phyloP scores from a whole-genome alignment of 2,329 filamentous ascomycete genomes.

The Madurella mycetomatis region DNA sequence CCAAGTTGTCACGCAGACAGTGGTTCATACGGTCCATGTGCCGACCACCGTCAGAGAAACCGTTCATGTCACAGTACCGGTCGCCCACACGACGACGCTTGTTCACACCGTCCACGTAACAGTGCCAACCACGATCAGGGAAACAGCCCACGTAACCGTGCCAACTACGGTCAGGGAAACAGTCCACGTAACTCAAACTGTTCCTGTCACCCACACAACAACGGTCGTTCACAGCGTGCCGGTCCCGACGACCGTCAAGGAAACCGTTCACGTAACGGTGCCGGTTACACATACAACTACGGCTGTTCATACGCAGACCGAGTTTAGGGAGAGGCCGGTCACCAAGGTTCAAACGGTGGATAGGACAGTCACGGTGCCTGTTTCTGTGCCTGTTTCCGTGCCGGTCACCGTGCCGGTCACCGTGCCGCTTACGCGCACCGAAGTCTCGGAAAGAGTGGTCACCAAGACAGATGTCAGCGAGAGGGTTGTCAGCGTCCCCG shows the following conservation, averaged over 20 bases:
- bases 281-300: not conserved
- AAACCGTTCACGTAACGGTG: not conserved
- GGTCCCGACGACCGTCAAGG: not conserved
- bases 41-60: not conserved
- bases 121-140: not conserved
- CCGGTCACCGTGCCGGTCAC: not conserved
- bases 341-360: not conserved
- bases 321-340: not conserved
- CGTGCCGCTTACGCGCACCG: not conserved
- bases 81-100: not conserved
- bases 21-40: not conserved
- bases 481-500: not conserved
- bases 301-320: not conserved
- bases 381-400: not conserved
- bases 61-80: not conserved
- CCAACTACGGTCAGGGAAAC: not conserved
- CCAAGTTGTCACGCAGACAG: not conserved
- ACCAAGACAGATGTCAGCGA: slow-evolving; percentile 1
- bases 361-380: not conserved
- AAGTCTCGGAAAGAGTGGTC: not conserved
- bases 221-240: not conserved
- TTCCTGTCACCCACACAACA: not conserved
- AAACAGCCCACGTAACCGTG: slow-evolving; percentile 3
- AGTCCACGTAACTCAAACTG: slow-evolving; percentile 4
- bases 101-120: not conserved